Conservation (phyloP, 208 protist genomes). For the Acanthamoeba divionensis region DNA sequence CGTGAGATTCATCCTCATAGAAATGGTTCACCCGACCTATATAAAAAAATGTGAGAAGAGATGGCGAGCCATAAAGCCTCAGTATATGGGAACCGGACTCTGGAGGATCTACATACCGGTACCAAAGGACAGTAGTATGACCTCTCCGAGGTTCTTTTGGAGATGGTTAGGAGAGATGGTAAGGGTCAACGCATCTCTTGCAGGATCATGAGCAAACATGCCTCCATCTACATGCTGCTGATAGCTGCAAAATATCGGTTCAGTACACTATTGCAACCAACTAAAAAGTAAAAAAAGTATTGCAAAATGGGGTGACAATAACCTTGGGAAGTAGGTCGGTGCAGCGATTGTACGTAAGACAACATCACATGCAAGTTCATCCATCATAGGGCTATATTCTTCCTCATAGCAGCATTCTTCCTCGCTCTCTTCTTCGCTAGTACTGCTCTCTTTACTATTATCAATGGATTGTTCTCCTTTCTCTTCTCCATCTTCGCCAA, state of each 20-base stretch:
- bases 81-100: neutral
- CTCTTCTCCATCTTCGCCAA: neutral
- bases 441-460: neutral
- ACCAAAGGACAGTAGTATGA: neutral
- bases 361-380: conserved; percentile 16
- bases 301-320: neutral
- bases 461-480: neutral
- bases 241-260: neutral
- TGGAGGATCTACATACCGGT: neutral
- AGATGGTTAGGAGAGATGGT: neutral
- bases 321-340: conserved; percentile 67
- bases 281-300: neutral
- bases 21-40: conserved; percentile 4
- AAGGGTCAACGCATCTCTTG: conserved; percentile 24
- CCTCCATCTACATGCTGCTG: conserved; percentile 64
- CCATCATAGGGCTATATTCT: neutral
- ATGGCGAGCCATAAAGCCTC: neutral
- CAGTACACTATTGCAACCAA: neutral
- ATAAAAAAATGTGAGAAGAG: neutral
- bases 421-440: neutral
- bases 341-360: conserved; percentile 62
- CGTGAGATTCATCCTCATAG: conserved; percentile 16
- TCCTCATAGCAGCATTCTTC: neutral
- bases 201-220: conserved; percentile 69
- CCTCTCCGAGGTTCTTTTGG: neutral